phyloP scores from a whole-genome alignment of 345 rosid species.

The Orychophragmus violaceus region DNA sequence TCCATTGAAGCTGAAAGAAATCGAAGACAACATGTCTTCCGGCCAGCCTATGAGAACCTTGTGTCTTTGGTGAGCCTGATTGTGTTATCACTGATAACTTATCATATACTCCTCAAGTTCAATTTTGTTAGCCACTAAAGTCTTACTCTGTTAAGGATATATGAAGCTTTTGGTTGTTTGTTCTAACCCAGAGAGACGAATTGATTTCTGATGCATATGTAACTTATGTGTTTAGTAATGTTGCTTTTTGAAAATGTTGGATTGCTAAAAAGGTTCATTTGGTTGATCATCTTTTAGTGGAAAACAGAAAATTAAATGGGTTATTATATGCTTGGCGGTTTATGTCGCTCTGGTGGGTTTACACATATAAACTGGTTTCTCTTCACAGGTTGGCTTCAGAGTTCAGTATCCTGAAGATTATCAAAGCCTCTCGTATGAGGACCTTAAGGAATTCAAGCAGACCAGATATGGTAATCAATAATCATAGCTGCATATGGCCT shows the following conservation, averaged over 20 bases:
- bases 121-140: not conserved
- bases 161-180: not conserved
- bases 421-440: constrained; percentile 83
- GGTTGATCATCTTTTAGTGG: not conserved
- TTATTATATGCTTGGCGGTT: constrained; percentile 11
- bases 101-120: not conserved
- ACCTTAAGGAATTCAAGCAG: constrained; percentile 95
- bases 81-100: not conserved
- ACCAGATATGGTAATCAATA: constrained; percentile 95
- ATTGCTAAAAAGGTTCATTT: not conserved
- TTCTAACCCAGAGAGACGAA: not conserved
- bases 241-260: constrained; percentile 2
- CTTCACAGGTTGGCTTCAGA: constrained; percentile 78
- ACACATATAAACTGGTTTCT: constrained; percentile 1
- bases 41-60: constrained; percentile 67
- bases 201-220: constrained; percentile 3
- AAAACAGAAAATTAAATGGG: not conserved
- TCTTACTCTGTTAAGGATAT: not conserved
- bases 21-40: constrained; percentile 71
- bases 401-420: constrained; percentile 91
- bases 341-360: constrained; percentile 1
- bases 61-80: constrained; percentile 74
- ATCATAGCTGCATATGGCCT: constrained; percentile 9
- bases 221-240: not conserved
- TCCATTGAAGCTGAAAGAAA: constrained; percentile 77